phyloP scores from a whole-genome alignment of 2,329 filamentous ascomycete genomes.

The Xylaria sp. region DNA sequence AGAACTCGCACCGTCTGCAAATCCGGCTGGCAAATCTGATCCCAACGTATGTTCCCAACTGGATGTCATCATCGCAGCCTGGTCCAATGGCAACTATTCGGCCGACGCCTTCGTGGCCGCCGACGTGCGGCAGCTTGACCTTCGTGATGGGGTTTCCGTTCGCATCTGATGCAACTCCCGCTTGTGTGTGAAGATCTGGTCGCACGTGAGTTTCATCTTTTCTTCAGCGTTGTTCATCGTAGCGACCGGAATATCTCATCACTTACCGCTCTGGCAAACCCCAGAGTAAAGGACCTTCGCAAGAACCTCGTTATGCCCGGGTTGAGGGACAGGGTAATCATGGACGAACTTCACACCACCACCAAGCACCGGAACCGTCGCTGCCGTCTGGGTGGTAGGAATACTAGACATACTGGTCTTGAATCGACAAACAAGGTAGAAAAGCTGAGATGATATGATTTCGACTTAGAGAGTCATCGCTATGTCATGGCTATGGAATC shows the following conservation, averaged over 20 bases:
- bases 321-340: slow-evolving; percentile 55
- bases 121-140: slow-evolving; percentile 58
- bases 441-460: not conserved
- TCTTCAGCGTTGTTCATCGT: not conserved
- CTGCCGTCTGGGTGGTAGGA: slow-evolving; percentile 51
- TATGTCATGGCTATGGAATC: not conserved
- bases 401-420: slow-evolving; percentile 24
- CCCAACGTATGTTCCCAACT: slow-evolving; percentile 55
- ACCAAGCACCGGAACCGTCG: slow-evolving; percentile 55
- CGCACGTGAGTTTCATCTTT: not conserved
- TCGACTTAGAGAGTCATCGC: not conserved
- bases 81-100: slow-evolving; percentile 55
- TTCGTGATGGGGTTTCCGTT: slow-evolving; percentile 56
- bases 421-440: not conserved
- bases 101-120: slow-evolving; percentile 58
- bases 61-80: slow-evolving; percentile 49
- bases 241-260: not conserved
- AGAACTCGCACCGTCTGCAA: slow-evolving; percentile 57
- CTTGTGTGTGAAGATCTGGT: slow-evolving; percentile 55
- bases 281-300: slow-evolving; percentile 58
- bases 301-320: slow-evolving; percentile 55
- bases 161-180: slow-evolving; percentile 49
- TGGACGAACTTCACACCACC: slow-evolving; percentile 50
- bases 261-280: slow-evolving; percentile 57
- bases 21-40: slow-evolving; percentile 56